Conservation (phyloP, 2,329 filamentous ascomycete species). For the Stagonosporopsis vannaccii region DNA sequence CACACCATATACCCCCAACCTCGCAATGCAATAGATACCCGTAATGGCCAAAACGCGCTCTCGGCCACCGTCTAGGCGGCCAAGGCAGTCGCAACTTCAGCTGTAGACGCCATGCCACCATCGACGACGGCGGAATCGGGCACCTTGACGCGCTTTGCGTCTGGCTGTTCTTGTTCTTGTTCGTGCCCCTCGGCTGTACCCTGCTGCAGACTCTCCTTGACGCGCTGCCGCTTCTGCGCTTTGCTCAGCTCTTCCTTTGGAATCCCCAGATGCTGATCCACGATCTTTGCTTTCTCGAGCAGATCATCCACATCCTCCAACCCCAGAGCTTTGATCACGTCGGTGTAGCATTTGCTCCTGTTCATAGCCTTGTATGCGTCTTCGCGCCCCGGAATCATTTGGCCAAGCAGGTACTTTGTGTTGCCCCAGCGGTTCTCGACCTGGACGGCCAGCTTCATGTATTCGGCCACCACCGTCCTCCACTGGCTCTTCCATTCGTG, state of each 20-base stretch:
- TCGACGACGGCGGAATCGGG: constrained; percentile 23
- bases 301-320: constrained; percentile 71
- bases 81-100: constrained; percentile 25
- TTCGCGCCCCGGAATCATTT: constrained; percentile 84
- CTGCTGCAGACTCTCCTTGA: constrained; percentile 31
- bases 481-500: constrained; percentile 66
- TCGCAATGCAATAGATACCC: constrained; percentile 18
- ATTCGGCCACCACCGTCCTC: constrained; percentile 78
- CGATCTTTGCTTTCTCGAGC: constrained; percentile 66
- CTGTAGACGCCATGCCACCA: constrained; percentile 6
- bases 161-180: constrained; percentile 22
- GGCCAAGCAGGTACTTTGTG: constrained; percentile 87
- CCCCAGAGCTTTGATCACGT: constrained; percentile 70
- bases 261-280: constrained; percentile 70
- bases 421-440: constrained; percentile 89
- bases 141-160: constrained; percentile 39
- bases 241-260: constrained; percentile 59
- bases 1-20: constrained; percentile 7
- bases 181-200: constrained; percentile 11
- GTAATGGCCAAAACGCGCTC: not conserved
- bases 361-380: constrained; percentile 68
- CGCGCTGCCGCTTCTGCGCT: constrained; percentile 55
- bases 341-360: constrained; percentile 72
- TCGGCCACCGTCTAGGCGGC: constrained; percentile 6
- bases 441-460: constrained; percentile 74